Conservation (phyloP, 345 rosid genomes). For the Pelargonium nanum region DNA sequence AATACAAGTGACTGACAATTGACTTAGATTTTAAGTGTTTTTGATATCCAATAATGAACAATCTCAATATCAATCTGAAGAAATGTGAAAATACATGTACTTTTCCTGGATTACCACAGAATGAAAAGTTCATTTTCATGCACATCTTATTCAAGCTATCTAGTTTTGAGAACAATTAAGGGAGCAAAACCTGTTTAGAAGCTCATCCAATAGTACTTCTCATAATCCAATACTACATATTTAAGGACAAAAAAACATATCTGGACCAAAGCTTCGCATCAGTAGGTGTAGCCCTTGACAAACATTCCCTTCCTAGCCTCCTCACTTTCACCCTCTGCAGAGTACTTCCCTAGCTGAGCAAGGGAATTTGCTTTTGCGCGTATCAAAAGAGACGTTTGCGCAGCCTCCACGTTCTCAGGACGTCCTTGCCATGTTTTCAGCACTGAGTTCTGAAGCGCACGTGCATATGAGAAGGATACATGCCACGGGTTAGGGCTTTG, state of each 20-base stretch:
- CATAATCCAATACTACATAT: background rate
- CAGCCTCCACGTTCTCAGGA: constrained; percentile 69
- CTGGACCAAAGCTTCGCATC: constrained; percentile 5
- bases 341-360: constrained; percentile 90
- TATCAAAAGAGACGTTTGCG: constrained; percentile 75
- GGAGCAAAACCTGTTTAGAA: background rate
- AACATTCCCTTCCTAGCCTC: constrained; percentile 97
- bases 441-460: constrained; percentile 89
- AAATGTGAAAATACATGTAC: background rate
- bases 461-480: constrained; percentile 95
- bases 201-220: background rate
- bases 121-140: background rate
- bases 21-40: background rate
- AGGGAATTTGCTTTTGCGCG: constrained; percentile 94
- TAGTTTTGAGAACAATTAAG: background rate
- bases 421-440: constrained; percentile 94
- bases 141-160: background rate
- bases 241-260: background rate
- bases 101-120: background rate
- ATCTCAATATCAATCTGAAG: background rate
- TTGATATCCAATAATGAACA: background rate
- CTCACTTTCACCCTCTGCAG: constrained; percentile 72
- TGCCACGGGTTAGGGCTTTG: constrained; percentile 98
- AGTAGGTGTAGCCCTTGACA: constrained; percentile 92
- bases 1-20: no score